Evolutionary conservation across 345 rosid genomes (phyloP).

Genomic region (Eucalyptus tenuipes): DNA sequence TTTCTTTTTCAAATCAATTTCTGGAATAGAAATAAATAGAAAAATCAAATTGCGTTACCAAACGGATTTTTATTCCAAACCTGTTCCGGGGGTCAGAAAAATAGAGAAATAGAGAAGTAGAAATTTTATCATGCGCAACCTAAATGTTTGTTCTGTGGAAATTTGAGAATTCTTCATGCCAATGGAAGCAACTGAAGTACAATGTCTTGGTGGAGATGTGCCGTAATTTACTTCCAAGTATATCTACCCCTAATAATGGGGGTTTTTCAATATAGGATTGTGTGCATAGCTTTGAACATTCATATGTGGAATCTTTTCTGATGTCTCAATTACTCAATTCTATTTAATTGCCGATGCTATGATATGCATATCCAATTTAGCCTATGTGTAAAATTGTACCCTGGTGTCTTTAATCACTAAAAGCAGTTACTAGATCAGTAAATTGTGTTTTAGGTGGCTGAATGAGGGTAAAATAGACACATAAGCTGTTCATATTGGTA

Average conservation of each 20-base stretch:
- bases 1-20: too few relatives aligned
- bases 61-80: too few relatives aligned
- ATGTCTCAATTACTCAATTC: background rate
- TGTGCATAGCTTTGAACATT: background rate
- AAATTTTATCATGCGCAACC: too few relatives aligned
- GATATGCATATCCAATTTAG: background rate
- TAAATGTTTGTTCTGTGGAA: background rate
- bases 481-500: background rate
- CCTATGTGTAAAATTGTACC: background rate
- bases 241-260: background rate
- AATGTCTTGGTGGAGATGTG: background rate
- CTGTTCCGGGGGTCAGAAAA: too few relatives aligned
- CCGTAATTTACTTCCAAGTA: background rate
- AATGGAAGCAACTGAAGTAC: background rate
- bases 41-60: too few relatives aligned
- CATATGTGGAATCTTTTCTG: background rate
- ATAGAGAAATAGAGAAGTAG: too few relatives aligned
- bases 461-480: background rate
- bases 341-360: background rate
- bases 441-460: background rate
- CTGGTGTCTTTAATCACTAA: background rate
- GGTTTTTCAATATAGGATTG: background rate
- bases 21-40: too few relatives aligned
- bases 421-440: background rate
- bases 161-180: background rate